Percentiles rank a stretch among this genome's conserved stretches.
Evolutionary conservation across 129 eudicot genomes (phyloP).

Genomic region (Artemisia annua): DNA sequence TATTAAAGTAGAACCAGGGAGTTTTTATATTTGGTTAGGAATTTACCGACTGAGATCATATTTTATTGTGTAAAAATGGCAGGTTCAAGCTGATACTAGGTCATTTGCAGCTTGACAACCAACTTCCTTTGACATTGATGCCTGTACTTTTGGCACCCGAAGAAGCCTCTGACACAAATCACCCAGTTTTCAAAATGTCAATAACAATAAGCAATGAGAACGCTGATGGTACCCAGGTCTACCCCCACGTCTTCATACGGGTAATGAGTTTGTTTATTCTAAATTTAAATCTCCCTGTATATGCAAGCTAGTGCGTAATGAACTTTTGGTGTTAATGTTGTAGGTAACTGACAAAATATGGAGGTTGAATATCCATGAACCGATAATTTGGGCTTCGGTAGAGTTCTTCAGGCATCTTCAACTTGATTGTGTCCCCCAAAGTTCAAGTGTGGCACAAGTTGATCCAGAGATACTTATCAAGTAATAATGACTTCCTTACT

Average conservation of each 20-base stretch:
- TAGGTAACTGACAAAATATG: conserved; percentile 87
- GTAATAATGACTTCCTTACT: conserved; percentile 46
- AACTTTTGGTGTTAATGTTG: conserved; percentile 14
- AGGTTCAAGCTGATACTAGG: conserved; percentile 95
- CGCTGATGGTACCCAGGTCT: conserved; percentile 79
- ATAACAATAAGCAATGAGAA: conserved; percentile 74
- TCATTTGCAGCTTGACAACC: conserved; percentile 90
- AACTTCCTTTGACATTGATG: conserved; percentile 91
- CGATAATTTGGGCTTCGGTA: conserved; percentile 88
- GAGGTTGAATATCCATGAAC: conserved; percentile 93
- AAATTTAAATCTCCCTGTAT: conserved; percentile 7
- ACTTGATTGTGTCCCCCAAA: conserved; percentile 72
- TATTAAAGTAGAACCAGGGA: too few relatives aligned
- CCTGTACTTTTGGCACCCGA: conserved; percentile 96
- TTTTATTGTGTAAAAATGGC: conserved; percentile 25
- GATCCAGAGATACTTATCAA: conserved; percentile 95
- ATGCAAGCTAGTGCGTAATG: conserved; percentile 13
- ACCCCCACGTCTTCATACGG: conserved; percentile 86
- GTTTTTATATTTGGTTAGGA: neutral
- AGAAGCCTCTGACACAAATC: conserved; percentile 68
- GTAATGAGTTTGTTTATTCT: conserved; percentile 38
- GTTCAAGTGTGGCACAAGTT: conserved; percentile 73
- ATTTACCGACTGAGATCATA: neutral
- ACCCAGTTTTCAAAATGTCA: conserved; percentile 94
- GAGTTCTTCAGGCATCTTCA: conserved; percentile 79